Percentiles rank a stretch among this genome's conserved stretches.
Conservation (phyloP, 2,329 filamentous ascomycete genomes). For the Neofusicoccum sp. region DNA sequence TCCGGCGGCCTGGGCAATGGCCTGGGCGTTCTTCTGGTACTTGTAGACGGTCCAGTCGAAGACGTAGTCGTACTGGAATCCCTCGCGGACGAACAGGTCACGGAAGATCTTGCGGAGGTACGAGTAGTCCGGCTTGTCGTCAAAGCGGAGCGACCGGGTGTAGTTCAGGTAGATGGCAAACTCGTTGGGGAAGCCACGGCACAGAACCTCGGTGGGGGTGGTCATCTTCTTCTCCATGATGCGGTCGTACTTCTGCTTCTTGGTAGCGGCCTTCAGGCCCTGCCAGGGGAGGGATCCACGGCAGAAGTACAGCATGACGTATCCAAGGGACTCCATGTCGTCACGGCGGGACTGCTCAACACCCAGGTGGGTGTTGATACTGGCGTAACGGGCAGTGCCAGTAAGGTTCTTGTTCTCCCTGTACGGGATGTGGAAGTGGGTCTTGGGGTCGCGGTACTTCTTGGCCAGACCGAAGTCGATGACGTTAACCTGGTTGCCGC, state of each 20-base stretch:
- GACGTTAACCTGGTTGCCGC: constrained; percentile 98
- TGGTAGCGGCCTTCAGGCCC: constrained; percentile 95
- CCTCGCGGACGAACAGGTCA: constrained; percentile 96
- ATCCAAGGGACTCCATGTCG: constrained; percentile 98
- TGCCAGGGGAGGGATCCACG: constrained; percentile 98
- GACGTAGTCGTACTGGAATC: constrained; percentile 99
- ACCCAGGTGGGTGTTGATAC: constrained; percentile 97
- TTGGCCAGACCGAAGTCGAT: constrained; percentile 99
- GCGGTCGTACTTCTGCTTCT: constrained; percentile 99
- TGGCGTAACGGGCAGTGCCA: constrained; percentile 96
- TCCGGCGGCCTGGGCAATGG: constrained; percentile 80
- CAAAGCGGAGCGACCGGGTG: constrained; percentile 96
- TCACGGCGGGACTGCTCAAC: constrained; percentile 99
- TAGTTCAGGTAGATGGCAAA: constrained; percentile 99
- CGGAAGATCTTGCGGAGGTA: constrained; percentile 99
- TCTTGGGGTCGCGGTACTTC: constrained; percentile 99
- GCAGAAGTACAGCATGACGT: constrained; percentile 99
- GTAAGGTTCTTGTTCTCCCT: constrained; percentile 99
- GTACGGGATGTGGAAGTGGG: constrained; percentile 99
- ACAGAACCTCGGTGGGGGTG: constrained; percentile 95
- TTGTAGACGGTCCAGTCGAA: constrained; percentile 99
- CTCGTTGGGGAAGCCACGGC: constrained; percentile 98
- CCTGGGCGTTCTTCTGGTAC: constrained; percentile 98
- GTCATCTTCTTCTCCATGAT: constrained; percentile 99
- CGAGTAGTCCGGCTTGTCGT: constrained; percentile 99